Conservation (phyloP, 2,329 filamentous ascomycete species). For the Botryotinia calthae region DNA sequence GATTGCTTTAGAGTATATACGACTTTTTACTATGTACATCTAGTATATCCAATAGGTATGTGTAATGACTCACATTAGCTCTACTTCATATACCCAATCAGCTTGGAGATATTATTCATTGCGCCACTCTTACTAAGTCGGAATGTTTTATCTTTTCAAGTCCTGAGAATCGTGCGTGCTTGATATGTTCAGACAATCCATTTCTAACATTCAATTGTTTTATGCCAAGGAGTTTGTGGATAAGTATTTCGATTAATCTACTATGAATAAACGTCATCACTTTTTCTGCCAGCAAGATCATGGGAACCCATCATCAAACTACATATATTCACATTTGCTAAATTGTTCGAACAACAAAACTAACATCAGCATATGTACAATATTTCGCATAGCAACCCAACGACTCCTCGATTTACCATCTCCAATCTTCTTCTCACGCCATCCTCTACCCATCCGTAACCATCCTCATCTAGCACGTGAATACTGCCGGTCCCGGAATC, state of each 20-base stretch:
- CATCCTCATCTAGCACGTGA: conserved; percentile 29
- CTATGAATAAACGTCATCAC: background rate
- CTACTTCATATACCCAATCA: background rate
- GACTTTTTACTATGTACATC: background rate
- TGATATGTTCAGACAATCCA: background rate
- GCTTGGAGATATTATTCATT: too few species aligned
- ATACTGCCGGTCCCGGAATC: conserved; percentile 43
- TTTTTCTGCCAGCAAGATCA: background rate
- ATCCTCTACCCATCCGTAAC: background rate
- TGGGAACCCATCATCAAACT: background rate
- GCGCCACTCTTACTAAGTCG: too few species aligned
- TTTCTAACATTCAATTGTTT: background rate
- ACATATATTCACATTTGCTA: background rate
- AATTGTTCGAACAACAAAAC: rapidly evolving
- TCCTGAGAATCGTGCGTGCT: too few species aligned
- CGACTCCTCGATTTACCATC: background rate
- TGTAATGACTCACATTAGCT: background rate
- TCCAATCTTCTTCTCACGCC: too few species aligned
- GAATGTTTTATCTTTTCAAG: too few species aligned
- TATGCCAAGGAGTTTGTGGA: background rate
- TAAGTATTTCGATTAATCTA: rapidly evolving
- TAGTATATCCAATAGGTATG: background rate
- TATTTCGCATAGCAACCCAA: background rate
- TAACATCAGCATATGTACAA: background rate
- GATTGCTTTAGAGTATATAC: background rate